Base-by-base conservation (phyloP, 768 basidiomycete species). In the Jaapia argillacea region DNA sequence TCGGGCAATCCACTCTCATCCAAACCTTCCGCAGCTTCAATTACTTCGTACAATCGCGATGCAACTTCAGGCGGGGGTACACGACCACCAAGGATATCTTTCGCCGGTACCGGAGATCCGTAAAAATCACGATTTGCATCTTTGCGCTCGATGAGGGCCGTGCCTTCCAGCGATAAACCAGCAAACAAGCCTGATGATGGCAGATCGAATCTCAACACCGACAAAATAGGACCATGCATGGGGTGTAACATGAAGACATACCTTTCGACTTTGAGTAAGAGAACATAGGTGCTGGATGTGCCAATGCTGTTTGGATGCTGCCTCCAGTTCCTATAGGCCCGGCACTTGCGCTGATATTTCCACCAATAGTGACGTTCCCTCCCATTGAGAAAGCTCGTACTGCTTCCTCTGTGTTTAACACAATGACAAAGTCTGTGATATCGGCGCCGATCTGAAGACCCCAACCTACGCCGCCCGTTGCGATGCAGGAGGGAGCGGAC, bases 1-100 rank as follows among this genome's bases (percentile, higher is more conserved):
- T 84, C 75, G 0, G 92, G 91, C 18, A 94, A 64, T 2, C 80
- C 81, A 0, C 69, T 66, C 66, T 96, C 92, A 57, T 96, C 92
- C 39, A 94, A 66, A 25, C 92, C 92, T 62, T 93, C 92, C 5
- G 90, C 90, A 25, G 89, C 85, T 65, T 98, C 94, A 52, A 99
- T 94, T 55, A 97, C 83, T 59, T 98, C 94, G 62, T 98, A 98
- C 50, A 97, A 60, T 50, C 74, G 73, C 24, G 85, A 87, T 1
- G 92, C 92, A 45, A 94, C 89, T 65, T 98, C 94, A 0, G 96
- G 94, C n/a, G 94, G 88, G 4, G 94, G 96, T 1, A 98, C 93
- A 16, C 83, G 81, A 27, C 94, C 94, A 41, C 85, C 78, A 22
- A 99, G 77, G 54, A 99, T 93, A 55, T 94, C 92, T 46, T 74